Percentiles rank a stretch among this genome's conserved stretches.
Evolutionary conservation across 2,329 filamentous ascomycete species (phyloP).

Genomic region (Colletotrichum sp.): DNA sequence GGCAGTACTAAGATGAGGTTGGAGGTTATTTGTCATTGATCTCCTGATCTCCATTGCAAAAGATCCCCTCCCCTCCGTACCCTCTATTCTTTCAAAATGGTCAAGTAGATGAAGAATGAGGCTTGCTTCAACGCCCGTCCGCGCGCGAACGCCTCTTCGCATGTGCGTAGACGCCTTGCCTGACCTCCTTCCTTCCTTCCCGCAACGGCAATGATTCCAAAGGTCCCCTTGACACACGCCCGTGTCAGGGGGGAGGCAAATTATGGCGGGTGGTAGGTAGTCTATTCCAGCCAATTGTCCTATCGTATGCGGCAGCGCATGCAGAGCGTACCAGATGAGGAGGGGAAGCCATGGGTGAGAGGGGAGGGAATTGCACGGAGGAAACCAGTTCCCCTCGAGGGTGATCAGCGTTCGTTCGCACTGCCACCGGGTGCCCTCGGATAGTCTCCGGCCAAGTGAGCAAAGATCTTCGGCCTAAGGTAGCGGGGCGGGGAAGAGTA

Average conservation of each 20-base stretch:
- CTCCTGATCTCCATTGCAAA: background rate
- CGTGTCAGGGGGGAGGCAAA: background rate
- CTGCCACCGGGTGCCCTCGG: background rate
- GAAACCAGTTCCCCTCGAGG: background rate
- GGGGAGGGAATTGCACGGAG: background rate
- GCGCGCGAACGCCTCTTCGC: background rate
- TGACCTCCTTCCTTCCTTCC: background rate
- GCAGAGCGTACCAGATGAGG: background rate
- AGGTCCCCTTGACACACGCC: background rate
- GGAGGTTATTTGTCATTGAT: background rate
- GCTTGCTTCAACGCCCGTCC: background rate
- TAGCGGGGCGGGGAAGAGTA: conserved; percentile 14
- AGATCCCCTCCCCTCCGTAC: background rate
- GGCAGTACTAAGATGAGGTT: background rate
- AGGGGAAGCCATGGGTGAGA: background rate
- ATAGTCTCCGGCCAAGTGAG: background rate
- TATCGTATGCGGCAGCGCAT: background rate
- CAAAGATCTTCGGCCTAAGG: conserved; percentile 10
- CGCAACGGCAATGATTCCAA: background rate
- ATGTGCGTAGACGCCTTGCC: background rate
- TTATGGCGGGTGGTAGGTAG: background rate
- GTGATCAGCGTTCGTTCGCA: background rate
- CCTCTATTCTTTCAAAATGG: background rate
- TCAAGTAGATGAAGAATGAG: background rate
- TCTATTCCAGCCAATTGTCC: background rate